phyloP scores from a whole-genome alignment of 768 basidiomycete genomes.

The Hericium alpestre region DNA sequence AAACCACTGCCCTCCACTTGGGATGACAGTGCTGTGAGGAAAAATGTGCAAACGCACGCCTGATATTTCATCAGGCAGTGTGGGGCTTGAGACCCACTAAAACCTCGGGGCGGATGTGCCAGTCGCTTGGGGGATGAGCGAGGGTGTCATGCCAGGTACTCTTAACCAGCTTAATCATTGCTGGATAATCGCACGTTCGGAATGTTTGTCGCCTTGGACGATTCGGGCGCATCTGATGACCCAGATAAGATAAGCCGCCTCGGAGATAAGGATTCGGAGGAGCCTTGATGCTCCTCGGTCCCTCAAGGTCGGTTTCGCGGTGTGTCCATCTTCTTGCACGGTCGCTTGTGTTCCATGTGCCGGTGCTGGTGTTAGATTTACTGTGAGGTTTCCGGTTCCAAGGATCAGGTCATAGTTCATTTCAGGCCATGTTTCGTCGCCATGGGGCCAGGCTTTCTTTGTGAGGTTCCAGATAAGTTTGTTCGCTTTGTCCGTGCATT shows the following conservation, averaged over 20 bases:
- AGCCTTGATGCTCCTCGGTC: background rate
- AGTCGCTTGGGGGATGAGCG: background rate
- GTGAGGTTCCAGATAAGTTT: background rate
- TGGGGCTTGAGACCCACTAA: background rate
- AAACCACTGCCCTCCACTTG: no score
- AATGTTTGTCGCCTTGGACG: background rate
- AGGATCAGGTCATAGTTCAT: background rate
- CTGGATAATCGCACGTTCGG: background rate
- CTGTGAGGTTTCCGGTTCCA: background rate
- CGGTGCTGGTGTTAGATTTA: no score
- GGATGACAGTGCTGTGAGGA: no score
- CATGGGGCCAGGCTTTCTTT: background rate
- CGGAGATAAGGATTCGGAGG: background rate
- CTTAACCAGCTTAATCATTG: background rate
- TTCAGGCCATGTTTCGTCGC: background rate
- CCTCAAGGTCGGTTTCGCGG: background rate
- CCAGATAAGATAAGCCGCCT: constrained; percentile 1
- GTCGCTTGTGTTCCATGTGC: background rate
- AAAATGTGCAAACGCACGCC: no score
- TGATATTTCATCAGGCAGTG: no score
- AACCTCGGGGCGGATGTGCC: background rate
- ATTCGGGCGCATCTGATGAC: background rate
- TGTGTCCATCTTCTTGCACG: background rate
- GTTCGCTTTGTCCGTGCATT: background rate
- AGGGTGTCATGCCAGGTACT: background rate